Base-by-base conservation (phyloP, 768 basidiomycete species). In the Steccherinum ochraceum region DNA sequence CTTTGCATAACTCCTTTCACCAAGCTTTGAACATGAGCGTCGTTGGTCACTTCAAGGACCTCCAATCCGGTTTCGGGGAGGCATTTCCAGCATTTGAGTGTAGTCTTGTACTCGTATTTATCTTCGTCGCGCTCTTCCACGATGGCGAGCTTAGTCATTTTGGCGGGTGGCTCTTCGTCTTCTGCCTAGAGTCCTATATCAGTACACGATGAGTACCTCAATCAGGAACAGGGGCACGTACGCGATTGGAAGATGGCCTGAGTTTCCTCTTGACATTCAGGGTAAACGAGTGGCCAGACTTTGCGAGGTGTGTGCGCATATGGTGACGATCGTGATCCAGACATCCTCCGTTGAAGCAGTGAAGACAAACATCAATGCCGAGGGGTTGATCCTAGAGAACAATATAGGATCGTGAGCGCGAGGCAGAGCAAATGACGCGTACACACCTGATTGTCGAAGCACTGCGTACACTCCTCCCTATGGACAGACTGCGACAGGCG, bases 301-400 rank as follows among this genome's bases (percentile, higher is more conserved):
- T 86, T 54, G 77, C 69, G 30, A 74, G 73, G 65, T 98, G 95
- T 0, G 79, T 79, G 7, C 69, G 72, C 3, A 89, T 85, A 62
- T 97, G 96, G 49, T 84, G 78, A 23, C 89, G 72, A 16, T 73
- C 72, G 3, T 61, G 46, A 57, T 72, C 74, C 2, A 85, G 69
- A 63, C 95, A 99, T 0, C 84, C 90, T 5, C 96, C 96, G 60
- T 94, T 98, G 78, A 94, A 99, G 72, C 95, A 99, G 20, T 66
- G 67, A 49, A 99, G 72, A 67, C 95, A 99, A 48, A 97, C 87
- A 58, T 96, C 88, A 54, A 96, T 71, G 4, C 95, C 95, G 12
- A 73, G 67, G 0, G 83, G 75, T 2, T 70, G 68, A 63, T 93
- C 92, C 87, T 93, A 58, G n/a, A n/a, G n/a, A 46, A 12, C 49